Evolutionary conservation across 2,329 filamentous ascomycete genomes (phyloP).

Genomic region (Cladosporium sp.): DNA sequence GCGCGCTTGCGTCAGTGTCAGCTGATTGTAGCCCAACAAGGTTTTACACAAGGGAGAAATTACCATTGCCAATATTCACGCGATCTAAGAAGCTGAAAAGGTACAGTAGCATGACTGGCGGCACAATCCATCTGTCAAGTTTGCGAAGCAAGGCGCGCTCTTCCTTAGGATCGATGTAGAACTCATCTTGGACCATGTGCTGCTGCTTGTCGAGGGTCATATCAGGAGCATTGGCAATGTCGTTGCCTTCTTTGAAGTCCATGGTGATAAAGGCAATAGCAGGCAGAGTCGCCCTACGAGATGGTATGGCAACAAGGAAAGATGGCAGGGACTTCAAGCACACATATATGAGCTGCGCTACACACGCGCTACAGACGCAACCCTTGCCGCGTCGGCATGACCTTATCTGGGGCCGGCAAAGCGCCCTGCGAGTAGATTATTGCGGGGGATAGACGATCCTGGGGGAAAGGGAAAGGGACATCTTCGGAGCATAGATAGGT

Average conservation of each 20-base stretch:
- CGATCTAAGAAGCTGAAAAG: conserved; percentile 46
- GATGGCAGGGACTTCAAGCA: too few species aligned
- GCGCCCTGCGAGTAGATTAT: background rate
- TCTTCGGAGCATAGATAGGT: background rate
- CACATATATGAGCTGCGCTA: too few species aligned
- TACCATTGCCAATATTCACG: conserved; percentile 3
- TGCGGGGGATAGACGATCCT: background rate
- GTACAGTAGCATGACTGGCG: conserved; percentile 49
- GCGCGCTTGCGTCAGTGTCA: conserved; percentile 29
- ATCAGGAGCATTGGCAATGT: background rate
- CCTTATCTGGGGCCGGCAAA: background rate
- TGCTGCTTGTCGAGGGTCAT: background rate
- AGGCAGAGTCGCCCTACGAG: too few species aligned
- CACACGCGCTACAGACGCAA: too few species aligned
- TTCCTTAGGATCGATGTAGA: conserved; percentile 37
- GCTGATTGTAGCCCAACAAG: background rate
- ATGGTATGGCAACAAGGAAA: too few species aligned
- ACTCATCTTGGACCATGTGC: background rate
- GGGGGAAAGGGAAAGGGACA: background rate
- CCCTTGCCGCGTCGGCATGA: too few species aligned
- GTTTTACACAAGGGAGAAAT: too few species aligned
- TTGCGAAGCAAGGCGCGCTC: conserved; percentile 44
- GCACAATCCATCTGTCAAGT: conserved; percentile 43
- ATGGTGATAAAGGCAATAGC: background rate
- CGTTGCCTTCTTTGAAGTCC: background rate